These are phyloP conservation scores for Rhodotorula sp. DNA, from an alignment of 1,284 basidiomycete genomes.

Conservation along the genomic window DNA sequence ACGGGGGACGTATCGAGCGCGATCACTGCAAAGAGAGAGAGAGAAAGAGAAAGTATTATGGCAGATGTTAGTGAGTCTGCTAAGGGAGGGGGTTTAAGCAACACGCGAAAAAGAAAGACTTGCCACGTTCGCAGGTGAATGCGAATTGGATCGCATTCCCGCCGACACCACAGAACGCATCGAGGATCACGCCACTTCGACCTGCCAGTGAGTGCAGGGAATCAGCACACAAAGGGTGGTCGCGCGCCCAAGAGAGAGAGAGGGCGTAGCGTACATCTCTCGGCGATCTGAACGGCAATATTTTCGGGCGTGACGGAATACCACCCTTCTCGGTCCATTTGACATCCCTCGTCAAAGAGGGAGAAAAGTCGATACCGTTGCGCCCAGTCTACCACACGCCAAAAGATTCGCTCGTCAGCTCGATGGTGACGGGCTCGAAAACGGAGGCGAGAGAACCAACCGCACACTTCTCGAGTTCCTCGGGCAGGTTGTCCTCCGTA, in stretches of 20 bases:
- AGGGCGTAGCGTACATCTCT: slow-evolving; percentile 64
- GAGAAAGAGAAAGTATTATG: background rate
- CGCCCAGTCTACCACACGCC: slow-evolving; percentile 65
- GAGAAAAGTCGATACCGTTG: slow-evolving; percentile 80
- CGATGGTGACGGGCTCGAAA: too few species aligned
- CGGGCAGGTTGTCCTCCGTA: slow-evolving; percentile 22
- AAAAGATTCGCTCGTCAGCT: background rate
- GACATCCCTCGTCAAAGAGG: slow-evolving; percentile 63
- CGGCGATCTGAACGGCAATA: slow-evolving; percentile 86
- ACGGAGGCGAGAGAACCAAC: background rate
- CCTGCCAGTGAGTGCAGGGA: slow-evolving; percentile 41
- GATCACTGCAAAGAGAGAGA: slow-evolving; percentile 62
- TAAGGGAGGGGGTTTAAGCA: background rate
- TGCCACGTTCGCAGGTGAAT: slow-evolving; percentile 74
- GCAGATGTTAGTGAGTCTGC: background rate
- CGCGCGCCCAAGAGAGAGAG: background rate
- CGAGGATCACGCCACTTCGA: slow-evolving; percentile 58
- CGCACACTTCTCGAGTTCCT: slow-evolving; percentile 40
- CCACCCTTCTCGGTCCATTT: slow-evolving; percentile 70
- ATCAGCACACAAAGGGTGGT: background rate
- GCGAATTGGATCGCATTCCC: slow-evolving; percentile 98
- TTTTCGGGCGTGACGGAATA: slow-evolving; percentile 93
- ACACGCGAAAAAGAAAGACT: slow-evolving; percentile 5
- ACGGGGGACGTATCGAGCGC: slow-evolving; percentile 83
- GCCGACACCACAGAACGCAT: slow-evolving; percentile 96